Conservation (phyloP, 2,329 filamentous ascomycete species). For the Endocalyx cinctus region DNA sequence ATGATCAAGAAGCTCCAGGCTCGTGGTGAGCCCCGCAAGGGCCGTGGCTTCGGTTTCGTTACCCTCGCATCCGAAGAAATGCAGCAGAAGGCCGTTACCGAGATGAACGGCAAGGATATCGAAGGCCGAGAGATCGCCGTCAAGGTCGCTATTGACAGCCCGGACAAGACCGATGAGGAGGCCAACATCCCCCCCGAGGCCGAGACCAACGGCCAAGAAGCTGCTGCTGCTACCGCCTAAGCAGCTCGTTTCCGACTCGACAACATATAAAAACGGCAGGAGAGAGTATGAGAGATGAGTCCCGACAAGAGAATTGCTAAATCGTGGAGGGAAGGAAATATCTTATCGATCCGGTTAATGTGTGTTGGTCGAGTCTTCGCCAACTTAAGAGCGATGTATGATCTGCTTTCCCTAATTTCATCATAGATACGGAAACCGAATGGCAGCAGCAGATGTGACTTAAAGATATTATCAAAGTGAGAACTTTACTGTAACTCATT, state of each 20-base stretch:
- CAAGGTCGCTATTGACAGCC: constrained; percentile 99
- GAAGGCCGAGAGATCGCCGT: constrained; percentile 98
- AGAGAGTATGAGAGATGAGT: too few relatives aligned
- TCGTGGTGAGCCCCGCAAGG: constrained; percentile 96
- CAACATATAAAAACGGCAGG: constrained; percentile 17
- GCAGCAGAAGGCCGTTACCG: constrained; percentile 91
- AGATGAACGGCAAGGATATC: constrained; percentile 99
- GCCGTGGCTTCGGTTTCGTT: constrained; percentile 97
- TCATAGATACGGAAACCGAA: constrained; percentile 22
- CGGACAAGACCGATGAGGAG: constrained; percentile 91
- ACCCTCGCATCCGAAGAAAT: constrained; percentile 91
- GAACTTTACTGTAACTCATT: constrained; percentile 13
- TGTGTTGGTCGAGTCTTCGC: constrained; percentile 14
- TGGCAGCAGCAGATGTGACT: constrained; percentile 22
- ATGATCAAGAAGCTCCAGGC: constrained; percentile 99
- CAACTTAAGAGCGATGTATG: constrained; percentile 16
- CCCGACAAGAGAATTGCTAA: too few relatives aligned
- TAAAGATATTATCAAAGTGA: constrained; percentile 19
- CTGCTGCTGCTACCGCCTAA: constrained; percentile 31
- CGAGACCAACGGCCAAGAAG: constrained; percentile 39
- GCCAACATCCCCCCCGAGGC: constrained; percentile 51
- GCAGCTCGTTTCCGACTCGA: constrained; percentile 12
- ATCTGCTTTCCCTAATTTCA: constrained; percentile 22
- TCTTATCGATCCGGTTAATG: constrained; percentile 19
- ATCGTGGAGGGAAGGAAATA: constrained; percentile 20